phyloP scores from a whole-genome alignment of 495 filamentous ascomycete genomes.

The Podospora australis region DNA sequence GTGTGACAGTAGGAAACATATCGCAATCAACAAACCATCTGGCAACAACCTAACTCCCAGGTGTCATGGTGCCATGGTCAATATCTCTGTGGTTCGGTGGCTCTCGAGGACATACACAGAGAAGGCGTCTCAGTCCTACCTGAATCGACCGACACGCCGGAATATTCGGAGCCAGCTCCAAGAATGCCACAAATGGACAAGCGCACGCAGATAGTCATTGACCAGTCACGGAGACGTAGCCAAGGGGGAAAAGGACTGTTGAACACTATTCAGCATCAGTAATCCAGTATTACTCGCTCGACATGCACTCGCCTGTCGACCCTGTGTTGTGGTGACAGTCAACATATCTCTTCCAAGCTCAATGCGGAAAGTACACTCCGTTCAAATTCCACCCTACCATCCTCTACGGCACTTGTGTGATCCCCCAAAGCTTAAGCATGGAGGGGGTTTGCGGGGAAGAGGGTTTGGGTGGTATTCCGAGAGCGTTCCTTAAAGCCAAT shows the following conservation, averaged over 20 bases:
- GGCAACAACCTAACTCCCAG: not conserved
- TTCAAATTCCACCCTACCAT: conserved; percentile 16
- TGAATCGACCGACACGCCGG: not conserved
- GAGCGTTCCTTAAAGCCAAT: conserved; percentile 12
- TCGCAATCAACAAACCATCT: conserved; percentile 1
- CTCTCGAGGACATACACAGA: not conserved
- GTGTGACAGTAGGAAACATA: not conserved
- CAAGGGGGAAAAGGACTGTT: not conserved
- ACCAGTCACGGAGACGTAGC: not conserved
- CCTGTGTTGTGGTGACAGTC: conserved; percentile 9
- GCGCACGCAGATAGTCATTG: not conserved
- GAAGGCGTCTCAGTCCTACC: not conserved
- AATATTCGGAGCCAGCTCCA: not conserved
- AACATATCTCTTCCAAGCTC: conserved; percentile 7
- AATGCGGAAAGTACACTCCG: conserved; percentile 19
- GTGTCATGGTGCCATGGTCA: not conserved
- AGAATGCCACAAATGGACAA: not conserved
- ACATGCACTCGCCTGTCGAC: too few relatives aligned
- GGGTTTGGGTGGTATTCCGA: conserved; percentile 21
- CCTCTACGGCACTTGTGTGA: conserved; percentile 25
- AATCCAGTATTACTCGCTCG: too few relatives aligned
- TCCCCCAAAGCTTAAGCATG: conserved; percentile 17
- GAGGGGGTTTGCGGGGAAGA: conserved; percentile 14
- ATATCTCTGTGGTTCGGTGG: not conserved
- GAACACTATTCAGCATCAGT: too few relatives aligned